These are phyloP conservation scores for Penicillium parvum DNA, from an alignment of 495 filamentous ascomycete genomes.

Conservation along the genomic window DNA sequence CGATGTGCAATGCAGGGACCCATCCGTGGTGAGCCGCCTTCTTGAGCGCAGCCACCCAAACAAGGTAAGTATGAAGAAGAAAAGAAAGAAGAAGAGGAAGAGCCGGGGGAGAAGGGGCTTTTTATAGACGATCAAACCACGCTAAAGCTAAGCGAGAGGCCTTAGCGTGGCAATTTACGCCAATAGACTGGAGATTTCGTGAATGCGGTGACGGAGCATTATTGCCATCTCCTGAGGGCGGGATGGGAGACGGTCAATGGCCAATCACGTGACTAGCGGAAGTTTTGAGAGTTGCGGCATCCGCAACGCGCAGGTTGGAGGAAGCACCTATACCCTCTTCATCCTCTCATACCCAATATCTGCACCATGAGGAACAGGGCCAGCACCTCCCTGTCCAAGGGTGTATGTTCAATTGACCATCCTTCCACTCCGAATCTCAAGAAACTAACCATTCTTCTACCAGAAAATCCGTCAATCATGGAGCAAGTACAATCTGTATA, in stretches of 20 bases:
- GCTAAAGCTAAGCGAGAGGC: slow-evolving; percentile 34
- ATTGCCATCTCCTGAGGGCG: neutral
- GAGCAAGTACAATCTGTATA: slow-evolving; percentile 97
- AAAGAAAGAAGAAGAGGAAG: slow-evolving; percentile 40
- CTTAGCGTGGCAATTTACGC: no score
- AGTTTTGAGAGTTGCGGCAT: slow-evolving; percentile 32
- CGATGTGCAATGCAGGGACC: slow-evolving; percentile 77
- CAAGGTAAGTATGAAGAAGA: slow-evolving; percentile 75
- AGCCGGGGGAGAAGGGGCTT: slow-evolving; percentile 8
- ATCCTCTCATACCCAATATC: slow-evolving; percentile 10
- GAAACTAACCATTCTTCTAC: slow-evolving; percentile 10
- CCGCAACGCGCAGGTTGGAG: slow-evolving; percentile 1
- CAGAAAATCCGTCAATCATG: slow-evolving; percentile 95
- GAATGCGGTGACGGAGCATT: neutral
- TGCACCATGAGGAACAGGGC: slow-evolving; percentile 48
- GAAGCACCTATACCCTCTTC: slow-evolving; percentile 3
- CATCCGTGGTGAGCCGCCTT: slow-evolving; percentile 54
- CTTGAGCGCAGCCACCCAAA: slow-evolving; percentile 59
- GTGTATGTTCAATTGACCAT: slow-evolving; percentile 29
- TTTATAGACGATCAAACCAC: slow-evolving; percentile 22
- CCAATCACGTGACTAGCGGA: slow-evolving; percentile 35
- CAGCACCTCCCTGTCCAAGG: slow-evolving; percentile 40
- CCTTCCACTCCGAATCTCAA: neutral
- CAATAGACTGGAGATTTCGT: no score
- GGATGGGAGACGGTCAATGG: neutral